Percentiles rank a stretch among this genome's conserved stretches.
phyloP scores from a whole-genome alignment of 352 stramenopile species.

The Blastocystis sp. region DNA sequence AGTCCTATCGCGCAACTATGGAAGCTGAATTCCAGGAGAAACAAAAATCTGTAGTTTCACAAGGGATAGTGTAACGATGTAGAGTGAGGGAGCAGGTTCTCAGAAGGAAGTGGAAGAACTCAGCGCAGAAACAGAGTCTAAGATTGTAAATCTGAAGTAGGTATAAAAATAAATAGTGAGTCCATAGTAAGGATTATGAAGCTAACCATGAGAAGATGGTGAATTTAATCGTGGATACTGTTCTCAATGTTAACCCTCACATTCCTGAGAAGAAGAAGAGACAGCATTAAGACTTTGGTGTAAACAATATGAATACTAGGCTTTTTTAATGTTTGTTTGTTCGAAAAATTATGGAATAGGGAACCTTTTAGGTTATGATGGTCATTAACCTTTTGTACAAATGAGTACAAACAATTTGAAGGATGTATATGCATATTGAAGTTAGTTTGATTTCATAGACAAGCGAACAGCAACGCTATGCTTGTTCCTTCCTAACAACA shows the following conservation, averaged over 20 bases:
- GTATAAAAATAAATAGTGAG: neutral
- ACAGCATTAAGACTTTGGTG: neutral
- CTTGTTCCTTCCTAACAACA: neutral
- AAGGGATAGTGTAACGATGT: neutral
- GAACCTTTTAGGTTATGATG: neutral
- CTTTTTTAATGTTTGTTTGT: neutral
- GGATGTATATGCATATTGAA: neutral
- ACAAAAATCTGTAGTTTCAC: neutral
- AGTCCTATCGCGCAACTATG: conserved; percentile 42
- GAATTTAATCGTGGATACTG: conserved; percentile 45
- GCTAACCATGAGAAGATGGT: conserved; percentile 53
- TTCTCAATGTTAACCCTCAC: conserved; percentile 49
- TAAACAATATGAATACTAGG: neutral
- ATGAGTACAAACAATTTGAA: neutral
- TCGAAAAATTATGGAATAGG: neutral
- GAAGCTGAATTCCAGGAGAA: conserved; percentile 52
- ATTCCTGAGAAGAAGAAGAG: conserved; percentile 56
- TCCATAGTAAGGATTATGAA: conserved; percentile 36
- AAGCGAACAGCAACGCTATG: neutral
- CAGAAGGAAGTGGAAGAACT: conserved; percentile 48
- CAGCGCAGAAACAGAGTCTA: neutral
- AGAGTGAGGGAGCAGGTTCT: conserved; percentile 18
- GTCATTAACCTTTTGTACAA: neutral
- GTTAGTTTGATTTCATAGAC: neutral
- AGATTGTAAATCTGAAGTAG: conserved; percentile 50